Base-by-base conservation (phyloP, 106 monocot species). In the Acanthochlamys bracteata region DNA sequence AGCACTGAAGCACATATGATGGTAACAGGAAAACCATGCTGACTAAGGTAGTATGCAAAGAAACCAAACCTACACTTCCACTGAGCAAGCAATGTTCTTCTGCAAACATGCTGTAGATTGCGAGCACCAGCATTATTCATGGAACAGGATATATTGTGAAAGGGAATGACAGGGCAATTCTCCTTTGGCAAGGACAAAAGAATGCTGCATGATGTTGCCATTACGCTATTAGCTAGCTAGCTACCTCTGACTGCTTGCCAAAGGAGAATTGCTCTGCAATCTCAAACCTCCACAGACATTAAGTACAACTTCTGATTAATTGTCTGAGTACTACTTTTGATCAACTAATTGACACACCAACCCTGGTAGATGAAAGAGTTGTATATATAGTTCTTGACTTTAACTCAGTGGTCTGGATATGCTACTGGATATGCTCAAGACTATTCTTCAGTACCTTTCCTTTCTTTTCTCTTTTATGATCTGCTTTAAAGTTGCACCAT, bases 181-280 rank as follows among this genome's bases (percentile, higher is more conserved):
- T 57, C 59, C 59, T 59, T 59, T 59, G 59, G 59, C 59, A 59
- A 25, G 59, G 25, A 59, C 0, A 59, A 2, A 19, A 55, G 55
- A 14, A 4, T 4, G 9, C 55, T 20, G 20, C 55, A 20, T 10
- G 22, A 0, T 3, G 55, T 55, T 55, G 15, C 20, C 1, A 21
- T 21, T 22, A 20, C 10, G 45, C 14, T n/a, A 49, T 17, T 49
- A 49, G 6, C 17, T 12, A 12, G 12, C 49, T 49, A 17, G 12
- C 49, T 9, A 11, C 7, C 55, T 19, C 11, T 20, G 20, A 14
- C 4, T 57, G 19, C 59, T 7, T 59, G 59, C 59, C 59, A 59
- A 2, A 24, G 26, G 59, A 26, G 59, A 59, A 59, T 17, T 59
- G 59, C 59, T 27, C 59, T 59, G 59, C 27, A 17, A 59, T 59